These are phyloP conservation scores for Terana coerulea DNA, from an alignment of 768 basidiomycete genomes.

Conservation along the genomic window DNA sequence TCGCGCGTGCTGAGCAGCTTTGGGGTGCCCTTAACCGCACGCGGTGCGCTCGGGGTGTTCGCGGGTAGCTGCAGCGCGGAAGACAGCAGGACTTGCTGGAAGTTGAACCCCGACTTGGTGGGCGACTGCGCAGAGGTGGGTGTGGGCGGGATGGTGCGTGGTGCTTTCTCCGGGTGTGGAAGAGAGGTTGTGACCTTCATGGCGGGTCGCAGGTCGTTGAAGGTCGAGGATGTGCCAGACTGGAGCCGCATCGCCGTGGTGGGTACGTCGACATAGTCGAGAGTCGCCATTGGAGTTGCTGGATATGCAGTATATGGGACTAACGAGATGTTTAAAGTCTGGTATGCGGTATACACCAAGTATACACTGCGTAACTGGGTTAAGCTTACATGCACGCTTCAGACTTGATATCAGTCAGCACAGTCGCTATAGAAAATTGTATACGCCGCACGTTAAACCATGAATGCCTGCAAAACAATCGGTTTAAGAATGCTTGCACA, in stretches of 20 bases:
- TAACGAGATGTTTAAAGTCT: no score
- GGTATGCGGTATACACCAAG: no score
- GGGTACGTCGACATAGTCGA: conserved; percentile 48
- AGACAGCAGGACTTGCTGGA: conserved; percentile 15
- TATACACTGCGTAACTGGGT: no score
- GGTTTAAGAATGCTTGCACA: no score
- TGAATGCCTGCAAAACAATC: no score
- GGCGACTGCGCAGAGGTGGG: conserved; percentile 21
- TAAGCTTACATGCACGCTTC: no score
- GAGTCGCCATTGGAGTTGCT: conserved; percentile 45
- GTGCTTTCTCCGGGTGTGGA: conserved; percentile 20
- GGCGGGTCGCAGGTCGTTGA: conserved; percentile 15
- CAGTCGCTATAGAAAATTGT: no score
- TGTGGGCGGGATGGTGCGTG: conserved; percentile 8
- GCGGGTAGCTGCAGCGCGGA: conserved; percentile 14
- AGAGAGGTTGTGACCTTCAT: conserved; percentile 24
- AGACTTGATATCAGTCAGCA: no score
- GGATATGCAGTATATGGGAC: no score
- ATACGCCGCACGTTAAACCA: no score
- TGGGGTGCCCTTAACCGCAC: conserved; percentile 17
- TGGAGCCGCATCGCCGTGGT: conserved; percentile 34
- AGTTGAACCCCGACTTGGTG: conserved; percentile 29
- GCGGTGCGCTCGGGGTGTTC: conserved; percentile 17
- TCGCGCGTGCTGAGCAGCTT: conserved; percentile 56
- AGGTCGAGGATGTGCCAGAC: conserved; percentile 17